A percentile compares a stretch with the other conserved stretches of the same genome.
phyloP scores from a whole-genome alignment of 1,284 basidiomycete species.

The Abortiporus biennis region DNA sequence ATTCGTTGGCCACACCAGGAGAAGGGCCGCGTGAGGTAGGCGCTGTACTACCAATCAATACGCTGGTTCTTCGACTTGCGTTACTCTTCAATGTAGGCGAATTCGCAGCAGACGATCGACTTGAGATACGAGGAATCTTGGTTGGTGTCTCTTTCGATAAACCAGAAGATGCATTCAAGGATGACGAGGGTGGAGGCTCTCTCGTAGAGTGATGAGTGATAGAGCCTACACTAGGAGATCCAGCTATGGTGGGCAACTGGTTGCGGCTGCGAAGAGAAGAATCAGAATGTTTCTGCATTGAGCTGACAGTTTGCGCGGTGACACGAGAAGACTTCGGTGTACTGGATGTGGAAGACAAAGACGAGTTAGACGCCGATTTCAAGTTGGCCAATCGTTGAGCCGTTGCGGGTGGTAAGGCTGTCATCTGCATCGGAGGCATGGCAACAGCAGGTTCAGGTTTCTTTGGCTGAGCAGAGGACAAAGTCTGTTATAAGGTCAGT shows the following conservation, averaged over 20 bases:
- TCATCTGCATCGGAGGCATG: conserved; percentile 85
- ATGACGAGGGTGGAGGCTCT: conserved; percentile 46
- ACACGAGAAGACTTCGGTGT: conserved; percentile 51
- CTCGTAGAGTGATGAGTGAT: conserved; percentile 38
- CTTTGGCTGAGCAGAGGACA: conserved; percentile 79
- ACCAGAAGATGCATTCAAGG: conserved; percentile 43
- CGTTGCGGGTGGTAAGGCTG: conserved; percentile 72
- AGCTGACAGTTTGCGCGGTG: conserved; percentile 72
- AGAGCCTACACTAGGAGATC: conserved; percentile 80
- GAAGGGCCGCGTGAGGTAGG: conserved; percentile 59
- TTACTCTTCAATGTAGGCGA: conserved; percentile 58
- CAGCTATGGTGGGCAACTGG: conserved; percentile 82
- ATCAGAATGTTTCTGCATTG: conserved; percentile 78
- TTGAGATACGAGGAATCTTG: conserved; percentile 90
- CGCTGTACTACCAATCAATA: conserved; percentile 37
- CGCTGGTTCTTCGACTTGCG: conserved; percentile 58
- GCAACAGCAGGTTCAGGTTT: conserved; percentile 54
- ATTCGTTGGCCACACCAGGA: conserved; percentile 41
- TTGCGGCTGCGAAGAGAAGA: conserved; percentile 68
- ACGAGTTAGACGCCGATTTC: conserved; percentile 47
- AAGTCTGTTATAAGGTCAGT: conserved; percentile 47
- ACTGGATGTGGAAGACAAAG: conserved; percentile 25
- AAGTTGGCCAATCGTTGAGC: conserved; percentile 75
- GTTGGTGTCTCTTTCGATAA: conserved; percentile 80
- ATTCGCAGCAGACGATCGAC: conserved; percentile 61